A percentile compares a stretch with the other conserved stretches of the same genome.
Conservation (phyloP, 2,329 filamentous ascomycete species). For the Colletotrichum siamense region DNA sequence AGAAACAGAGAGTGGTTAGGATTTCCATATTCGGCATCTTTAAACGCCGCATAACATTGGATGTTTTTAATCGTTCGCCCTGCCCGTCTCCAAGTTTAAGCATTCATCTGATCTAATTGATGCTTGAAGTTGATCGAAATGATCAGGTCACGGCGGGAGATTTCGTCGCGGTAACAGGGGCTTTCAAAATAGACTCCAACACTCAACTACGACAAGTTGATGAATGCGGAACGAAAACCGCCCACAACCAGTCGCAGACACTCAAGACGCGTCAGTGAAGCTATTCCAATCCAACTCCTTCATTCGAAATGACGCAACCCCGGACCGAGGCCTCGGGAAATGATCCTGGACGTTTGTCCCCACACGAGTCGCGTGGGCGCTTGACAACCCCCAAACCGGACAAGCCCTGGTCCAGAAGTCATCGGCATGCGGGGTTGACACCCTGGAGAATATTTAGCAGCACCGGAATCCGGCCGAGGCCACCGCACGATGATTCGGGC, state of each 20-base stretch:
- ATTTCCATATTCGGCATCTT: not conserved
- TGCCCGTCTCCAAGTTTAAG: not conserved
- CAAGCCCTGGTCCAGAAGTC: not conserved
- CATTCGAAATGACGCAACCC: not conserved
- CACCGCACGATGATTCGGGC: not conserved
- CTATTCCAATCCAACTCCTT: not conserved
- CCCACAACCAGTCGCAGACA: not conserved
- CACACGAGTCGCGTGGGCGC: not conserved
- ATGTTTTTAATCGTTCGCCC: not conserved
- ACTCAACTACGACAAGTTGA: not conserved
- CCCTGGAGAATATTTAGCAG: not conserved
- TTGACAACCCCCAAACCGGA: not conserved
- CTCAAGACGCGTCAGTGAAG: not conserved
- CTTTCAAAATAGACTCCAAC: not conserved
- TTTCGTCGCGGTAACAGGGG: not conserved
- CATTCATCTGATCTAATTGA: not conserved
- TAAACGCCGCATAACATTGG: not conserved
- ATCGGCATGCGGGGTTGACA: slow-evolving; percentile 3
- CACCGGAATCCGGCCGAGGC: slow-evolving; percentile 9
- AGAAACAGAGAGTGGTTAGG: not conserved
- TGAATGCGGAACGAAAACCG: not conserved
- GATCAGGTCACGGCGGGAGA: not conserved
- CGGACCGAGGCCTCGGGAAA: not conserved
- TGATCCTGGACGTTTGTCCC: not conserved
- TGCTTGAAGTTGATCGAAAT: not conserved